A percentile compares a stretch with the other conserved stretches of the same genome.
Evolutionary conservation across 768 basidiomycete species (phyloP).

Genomic region (Fomitopsis pulvina): DNA sequence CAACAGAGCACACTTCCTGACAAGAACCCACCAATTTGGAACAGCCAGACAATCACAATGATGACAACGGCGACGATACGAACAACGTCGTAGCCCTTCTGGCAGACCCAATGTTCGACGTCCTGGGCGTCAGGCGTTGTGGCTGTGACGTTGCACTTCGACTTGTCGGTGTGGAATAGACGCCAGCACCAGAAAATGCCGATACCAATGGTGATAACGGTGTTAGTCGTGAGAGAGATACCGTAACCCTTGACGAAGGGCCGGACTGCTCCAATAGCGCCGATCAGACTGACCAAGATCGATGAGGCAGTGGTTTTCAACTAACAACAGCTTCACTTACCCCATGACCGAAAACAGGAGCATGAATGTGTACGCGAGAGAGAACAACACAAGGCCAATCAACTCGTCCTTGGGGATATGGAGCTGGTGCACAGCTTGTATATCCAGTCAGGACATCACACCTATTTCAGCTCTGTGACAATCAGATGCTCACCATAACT

Average conservation of each 20-base stretch:
- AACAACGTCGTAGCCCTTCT: conserved; percentile 33
- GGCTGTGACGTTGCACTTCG: conserved; percentile 29
- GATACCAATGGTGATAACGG: conserved; percentile 39
- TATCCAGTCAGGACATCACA: background rate
- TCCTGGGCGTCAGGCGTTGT: conserved; percentile 24
- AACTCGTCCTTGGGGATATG: conserved; percentile 31
- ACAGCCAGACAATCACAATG: conserved; percentile 24
- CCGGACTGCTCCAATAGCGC: conserved; percentile 35
- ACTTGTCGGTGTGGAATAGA: conserved; percentile 33
- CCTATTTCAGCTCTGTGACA: background rate
- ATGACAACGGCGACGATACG: conserved; percentile 38
- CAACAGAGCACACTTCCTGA: too few species aligned
- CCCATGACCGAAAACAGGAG: conserved; percentile 44
- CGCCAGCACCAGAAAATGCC: conserved; percentile 45
- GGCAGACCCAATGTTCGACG: conserved; percentile 33
- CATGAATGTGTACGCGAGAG: conserved; percentile 41
- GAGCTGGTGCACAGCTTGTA: conserved; percentile 22
- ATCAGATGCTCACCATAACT: conserved; percentile 33
- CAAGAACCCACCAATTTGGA: conserved; percentile 2
- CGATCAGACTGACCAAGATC: conserved; percentile 32
- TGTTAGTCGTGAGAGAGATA: conserved; percentile 36
- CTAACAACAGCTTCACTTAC: conserved; percentile 23
- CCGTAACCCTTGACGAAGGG: conserved; percentile 39
- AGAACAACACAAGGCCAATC: conserved; percentile 40
- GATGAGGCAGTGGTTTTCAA: background rate